phyloP scores from a whole-genome alignment of 331 rosid genomes.

The Spiraea crenata region DNA sequence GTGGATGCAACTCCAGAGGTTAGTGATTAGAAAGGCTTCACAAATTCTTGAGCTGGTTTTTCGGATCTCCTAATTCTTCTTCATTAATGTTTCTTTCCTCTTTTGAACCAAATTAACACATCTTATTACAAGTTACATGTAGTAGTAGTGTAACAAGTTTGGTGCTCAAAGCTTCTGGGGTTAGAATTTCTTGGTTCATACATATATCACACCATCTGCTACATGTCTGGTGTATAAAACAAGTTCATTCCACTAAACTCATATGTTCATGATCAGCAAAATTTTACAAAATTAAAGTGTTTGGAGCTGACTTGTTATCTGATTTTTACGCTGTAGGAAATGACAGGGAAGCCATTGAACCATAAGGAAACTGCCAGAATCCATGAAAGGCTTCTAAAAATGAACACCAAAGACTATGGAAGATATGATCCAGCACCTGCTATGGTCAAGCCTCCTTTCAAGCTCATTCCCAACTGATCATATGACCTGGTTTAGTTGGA shows the following conservation, averaged over 20 bases:
- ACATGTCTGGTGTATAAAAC: no score
- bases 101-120: background rate
- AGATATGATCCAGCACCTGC: conserved; percentile 84
- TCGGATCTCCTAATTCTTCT: background rate
- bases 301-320: background rate
- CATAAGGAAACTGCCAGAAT: conserved; percentile 37
- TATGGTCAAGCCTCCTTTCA: conserved; percentile 89
- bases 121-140: no score
- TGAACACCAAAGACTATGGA: conserved; percentile 79
- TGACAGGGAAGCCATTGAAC: conserved; percentile 8
- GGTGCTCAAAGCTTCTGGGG: no score
- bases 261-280: no score
- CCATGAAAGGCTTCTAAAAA: conserved; percentile 78
- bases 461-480: conserved; percentile 76
- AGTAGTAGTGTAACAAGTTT: no score
- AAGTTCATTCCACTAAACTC: no score
- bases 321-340: background rate
- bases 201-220: no score
- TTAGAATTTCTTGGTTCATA: no score
- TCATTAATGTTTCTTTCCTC: background rate
- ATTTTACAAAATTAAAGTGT: background rate
- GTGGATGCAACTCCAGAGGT: conserved; percentile 40
- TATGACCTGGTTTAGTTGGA: background rate
- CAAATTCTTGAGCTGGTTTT: background rate
- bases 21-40: background rate